Base-by-base conservation (phyloP, 2,329 filamentous ascomycete genomes). In the Hypoxylon sp. region DNA sequence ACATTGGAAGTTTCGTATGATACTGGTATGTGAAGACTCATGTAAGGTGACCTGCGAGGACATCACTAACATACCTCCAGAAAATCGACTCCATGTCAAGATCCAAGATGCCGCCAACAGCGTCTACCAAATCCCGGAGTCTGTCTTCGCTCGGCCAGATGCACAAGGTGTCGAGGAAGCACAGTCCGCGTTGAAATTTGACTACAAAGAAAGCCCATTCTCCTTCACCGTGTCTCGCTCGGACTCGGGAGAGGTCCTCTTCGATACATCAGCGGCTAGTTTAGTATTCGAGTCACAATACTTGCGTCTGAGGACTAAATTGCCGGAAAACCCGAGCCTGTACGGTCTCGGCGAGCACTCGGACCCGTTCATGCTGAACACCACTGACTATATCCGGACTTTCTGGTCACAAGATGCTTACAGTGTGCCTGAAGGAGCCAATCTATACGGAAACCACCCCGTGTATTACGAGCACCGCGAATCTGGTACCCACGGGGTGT, bases 321-420 rank as follows among this genome's bases (percentile, higher is more conserved):
- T 96, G 10, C 92, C 93, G 0, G 78, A 86, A 0, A 82, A 89
- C 58, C 91, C 92, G 0, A 88, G 91, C 73, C 81, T 96, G 5
- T 96, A 96, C 75, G 93, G 93, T 0, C 84, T 95, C 1, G 93
- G 93, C 36, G 92, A 95, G 79, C 91, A 93, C 76, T 90, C 87
- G 2, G 92, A 94, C 72, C 83, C 89, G 1, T 89, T 93, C 74
- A 85, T 87, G 50, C 82, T 94, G 64, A 89, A 89, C 67, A 91
- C 88, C 0, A 89, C 86, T 32, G 86, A 91, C 78, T 92, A 92
- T 76, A 89, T 87, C 34, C 87, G 91, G 41, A 92, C 90, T 0
- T 76, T 93, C 2, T 93, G 90, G 86, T 89, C 89, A 53, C 84
- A 89, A 11, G 91, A 93, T 78, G 83, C 90, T 0, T 91, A 89